Evolutionary conservation across 1,139 yeast genomes (phyloP).

Genomic region (Yamadazyma kanchanaburiensis): DNA sequence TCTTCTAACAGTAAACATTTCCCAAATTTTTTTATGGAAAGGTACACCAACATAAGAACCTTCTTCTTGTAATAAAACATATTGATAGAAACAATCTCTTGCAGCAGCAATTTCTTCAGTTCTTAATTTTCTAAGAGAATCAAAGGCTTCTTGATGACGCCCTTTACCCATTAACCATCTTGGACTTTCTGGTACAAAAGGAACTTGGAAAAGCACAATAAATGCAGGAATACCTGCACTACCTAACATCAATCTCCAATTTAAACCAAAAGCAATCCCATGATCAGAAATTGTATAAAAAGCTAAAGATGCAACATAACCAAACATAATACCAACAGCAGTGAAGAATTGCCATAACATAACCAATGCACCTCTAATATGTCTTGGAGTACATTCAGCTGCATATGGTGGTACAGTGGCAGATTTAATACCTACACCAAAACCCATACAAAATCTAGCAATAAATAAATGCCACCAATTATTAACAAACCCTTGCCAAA

Average conservation of each 20-base stretch:
- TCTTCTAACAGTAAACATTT: constrained; percentile 67
- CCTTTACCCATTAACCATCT: constrained; percentile 75
- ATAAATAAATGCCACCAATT: constrained; percentile 75
- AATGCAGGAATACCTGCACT: constrained; percentile 75
- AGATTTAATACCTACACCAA: constrained; percentile 79
- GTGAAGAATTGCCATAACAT: constrained; percentile 92
- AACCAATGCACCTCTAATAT: constrained; percentile 74
- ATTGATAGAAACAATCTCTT: constrained; percentile 72
- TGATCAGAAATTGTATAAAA: constrained; percentile 35
- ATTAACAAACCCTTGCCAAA: constrained; percentile 75
- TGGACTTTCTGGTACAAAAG: constrained; percentile 75
- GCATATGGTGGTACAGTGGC: constrained; percentile 82
- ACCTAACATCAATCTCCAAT: constrained; percentile 83
- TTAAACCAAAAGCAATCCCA: constrained; percentile 47
- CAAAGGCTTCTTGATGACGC: constrained; percentile 55
- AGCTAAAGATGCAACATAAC: constrained; percentile 68
- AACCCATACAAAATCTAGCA: constrained; percentile 69
- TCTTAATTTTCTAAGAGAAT: constrained; percentile 50
- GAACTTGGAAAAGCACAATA: constrained; percentile 62
- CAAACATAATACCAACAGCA: constrained; percentile 83
- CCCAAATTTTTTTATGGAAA: constrained; percentile 45
- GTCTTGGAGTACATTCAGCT: constrained; percentile 78
- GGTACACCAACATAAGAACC: constrained; percentile 50
- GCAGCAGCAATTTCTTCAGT: constrained; percentile 61
- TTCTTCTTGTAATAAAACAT: constrained; percentile 64